These are phyloP conservation scores for Thecaphora thlaspeos DNA, from an alignment of 1,284 basidiomycete genomes.

Conservation along the genomic window DNA sequence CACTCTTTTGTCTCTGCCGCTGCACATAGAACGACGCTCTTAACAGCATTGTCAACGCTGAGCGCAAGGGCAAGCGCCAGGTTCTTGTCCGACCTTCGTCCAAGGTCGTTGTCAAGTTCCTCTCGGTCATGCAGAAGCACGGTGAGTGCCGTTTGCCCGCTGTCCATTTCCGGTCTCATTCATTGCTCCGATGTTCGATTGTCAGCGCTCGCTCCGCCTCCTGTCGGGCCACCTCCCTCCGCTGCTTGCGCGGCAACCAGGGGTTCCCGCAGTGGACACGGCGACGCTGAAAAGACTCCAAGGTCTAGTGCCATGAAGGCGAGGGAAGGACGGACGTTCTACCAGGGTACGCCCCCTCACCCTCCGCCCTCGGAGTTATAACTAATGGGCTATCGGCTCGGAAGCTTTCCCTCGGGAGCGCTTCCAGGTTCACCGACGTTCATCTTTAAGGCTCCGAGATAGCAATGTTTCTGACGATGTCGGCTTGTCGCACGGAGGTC, in stretches of 20 bases:
- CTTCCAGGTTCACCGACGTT: conserved; percentile 39
- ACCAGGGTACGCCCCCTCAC: no score
- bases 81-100: conserved; percentile 57
- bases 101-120: conserved; percentile 59
- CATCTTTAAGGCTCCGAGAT: conserved; percentile 58
- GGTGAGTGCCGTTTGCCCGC: conserved; percentile 39
- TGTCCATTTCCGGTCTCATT: no score
- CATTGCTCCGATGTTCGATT: background rate
- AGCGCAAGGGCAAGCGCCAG: conserved; percentile 58
- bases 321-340: no score
- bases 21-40: conserved; percentile 54
- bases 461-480: conserved; percentile 31
- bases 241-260: no score
- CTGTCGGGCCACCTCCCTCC: no score
- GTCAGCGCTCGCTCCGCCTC: no score
- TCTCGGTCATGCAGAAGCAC: conserved; percentile 58
- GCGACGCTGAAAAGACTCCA: no score
- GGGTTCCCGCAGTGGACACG: no score
- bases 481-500: no score
- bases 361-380: conserved; percentile 49
- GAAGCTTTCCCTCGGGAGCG: conserved; percentile 4
- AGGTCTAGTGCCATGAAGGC: no score
- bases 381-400: conserved; percentile 53
- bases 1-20: background rate
- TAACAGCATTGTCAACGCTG: conserved; percentile 58